These are phyloP conservation scores for Aspergillus fructus DNA, from an alignment of 2,329 filamentous ascomycete species.

Conservation along the genomic window DNA sequence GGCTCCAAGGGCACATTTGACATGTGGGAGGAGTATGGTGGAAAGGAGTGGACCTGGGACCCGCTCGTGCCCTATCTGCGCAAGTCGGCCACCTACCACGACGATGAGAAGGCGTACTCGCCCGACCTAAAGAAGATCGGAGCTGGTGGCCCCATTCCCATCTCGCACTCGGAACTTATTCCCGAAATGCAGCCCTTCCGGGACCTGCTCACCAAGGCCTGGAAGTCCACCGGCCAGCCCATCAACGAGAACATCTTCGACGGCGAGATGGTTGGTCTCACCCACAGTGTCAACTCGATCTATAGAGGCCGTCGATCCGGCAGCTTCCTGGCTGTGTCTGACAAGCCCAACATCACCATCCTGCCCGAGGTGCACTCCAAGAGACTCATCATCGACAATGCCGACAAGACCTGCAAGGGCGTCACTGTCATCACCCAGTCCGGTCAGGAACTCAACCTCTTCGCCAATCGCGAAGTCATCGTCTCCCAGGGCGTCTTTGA, in stretches of 20 bases:
- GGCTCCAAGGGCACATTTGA: constrained; percentile 59
- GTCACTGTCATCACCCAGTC: constrained; percentile 47
- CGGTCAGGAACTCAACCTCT: constrained; percentile 47
- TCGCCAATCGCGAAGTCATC: constrained; percentile 50
- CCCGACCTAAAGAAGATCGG: constrained; percentile 54
- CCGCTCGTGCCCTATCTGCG: constrained; percentile 51
- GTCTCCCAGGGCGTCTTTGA: constrained; percentile 54
- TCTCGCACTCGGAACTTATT: constrained; percentile 56
- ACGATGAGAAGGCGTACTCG: constrained; percentile 50
- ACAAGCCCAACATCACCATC: constrained; percentile 58
- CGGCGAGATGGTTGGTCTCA: constrained; percentile 56
- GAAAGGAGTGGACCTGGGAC: constrained; percentile 58
- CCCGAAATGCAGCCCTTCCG: constrained; percentile 54
- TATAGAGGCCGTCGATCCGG: constrained; percentile 58
- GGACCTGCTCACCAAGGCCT: constrained; percentile 48
- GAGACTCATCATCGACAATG: constrained; percentile 53
- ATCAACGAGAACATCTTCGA: constrained; percentile 57
- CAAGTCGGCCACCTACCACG: constrained; percentile 59
- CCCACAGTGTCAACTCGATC: constrained; percentile 56
- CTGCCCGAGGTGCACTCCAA: constrained; percentile 52
- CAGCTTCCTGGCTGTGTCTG: constrained; percentile 52
- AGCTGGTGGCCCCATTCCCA: constrained; percentile 51
- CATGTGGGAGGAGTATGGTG: constrained; percentile 48
- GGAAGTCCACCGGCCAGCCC: constrained; percentile 53
- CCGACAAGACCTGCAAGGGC: constrained; percentile 42